Conservation (phyloP, 164 flowering plant genomes). For the Kalanchoe fedtschenkoi region DNA sequence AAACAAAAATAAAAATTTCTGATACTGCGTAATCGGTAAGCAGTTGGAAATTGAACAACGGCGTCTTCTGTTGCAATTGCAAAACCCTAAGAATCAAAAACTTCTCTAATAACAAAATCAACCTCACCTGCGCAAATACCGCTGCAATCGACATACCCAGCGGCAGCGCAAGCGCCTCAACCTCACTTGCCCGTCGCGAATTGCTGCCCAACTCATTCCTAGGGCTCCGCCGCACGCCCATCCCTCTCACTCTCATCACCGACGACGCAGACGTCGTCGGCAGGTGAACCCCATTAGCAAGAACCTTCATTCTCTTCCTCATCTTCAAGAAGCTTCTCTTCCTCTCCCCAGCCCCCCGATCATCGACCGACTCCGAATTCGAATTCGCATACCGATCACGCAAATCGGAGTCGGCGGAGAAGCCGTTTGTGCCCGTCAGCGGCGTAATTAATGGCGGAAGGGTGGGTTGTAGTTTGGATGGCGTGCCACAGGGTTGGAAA, state of each 20-base stretch:
- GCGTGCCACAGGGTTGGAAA: neutral
- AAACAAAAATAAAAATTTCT: neutral
- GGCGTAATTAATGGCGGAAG: no score
- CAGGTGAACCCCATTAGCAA: neutral
- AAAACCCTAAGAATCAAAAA: neutral
- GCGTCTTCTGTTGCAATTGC: no score
- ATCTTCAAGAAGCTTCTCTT: neutral
- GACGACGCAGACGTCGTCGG: conserved; percentile 11
- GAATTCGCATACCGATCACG: neutral
- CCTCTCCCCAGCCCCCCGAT: neutral
- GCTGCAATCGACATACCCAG: conserved; percentile 58
- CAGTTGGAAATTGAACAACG: neutral
- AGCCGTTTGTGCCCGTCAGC: no score
- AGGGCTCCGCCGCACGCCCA: conserved; percentile 28
- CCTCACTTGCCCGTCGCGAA: conserved; percentile 13
- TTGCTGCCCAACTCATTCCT: conserved; percentile 15
- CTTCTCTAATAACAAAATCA: neutral
- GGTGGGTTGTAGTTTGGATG: neutral
- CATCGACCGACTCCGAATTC: neutral
- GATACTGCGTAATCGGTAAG: neutral
- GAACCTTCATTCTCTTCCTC: neutral
- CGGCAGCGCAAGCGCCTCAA: conserved; percentile 36
- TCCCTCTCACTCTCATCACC: conserved; percentile 21
- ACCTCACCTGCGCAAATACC: conserved; percentile 36
- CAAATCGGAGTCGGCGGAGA: neutral